phyloP scores from a whole-genome alignment of 306 rosid species.

The Prunus mongolica region DNA sequence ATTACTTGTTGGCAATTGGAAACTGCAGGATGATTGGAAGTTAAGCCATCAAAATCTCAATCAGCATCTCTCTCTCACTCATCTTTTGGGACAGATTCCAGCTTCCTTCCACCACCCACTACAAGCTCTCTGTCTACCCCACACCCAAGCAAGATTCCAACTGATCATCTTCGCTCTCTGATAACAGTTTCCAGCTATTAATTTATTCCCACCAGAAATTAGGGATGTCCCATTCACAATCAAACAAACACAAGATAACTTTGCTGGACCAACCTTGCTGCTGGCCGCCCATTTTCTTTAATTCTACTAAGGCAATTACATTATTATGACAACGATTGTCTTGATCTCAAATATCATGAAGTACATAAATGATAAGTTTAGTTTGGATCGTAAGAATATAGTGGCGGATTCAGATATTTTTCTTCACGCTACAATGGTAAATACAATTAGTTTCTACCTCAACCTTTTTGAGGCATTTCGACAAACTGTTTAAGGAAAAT shows the following conservation, averaged over 20 bases:
- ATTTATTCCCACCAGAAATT: background rate
- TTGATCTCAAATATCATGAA: background rate
- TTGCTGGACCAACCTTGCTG: background rate
- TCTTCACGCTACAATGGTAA: background rate
- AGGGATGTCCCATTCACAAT: background rate
- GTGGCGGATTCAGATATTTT: background rate
- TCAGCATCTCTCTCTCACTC: background rate
- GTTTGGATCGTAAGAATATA: background rate
- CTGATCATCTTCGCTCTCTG: background rate
- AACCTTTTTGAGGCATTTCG: background rate
- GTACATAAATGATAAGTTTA: background rate
- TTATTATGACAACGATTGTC: background rate
- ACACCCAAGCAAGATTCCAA: background rate
- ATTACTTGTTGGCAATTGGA: background rate
- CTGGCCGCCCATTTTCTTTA: background rate
- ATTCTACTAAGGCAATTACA: background rate
- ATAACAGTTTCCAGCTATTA: background rate
- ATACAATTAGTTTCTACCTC: background rate
- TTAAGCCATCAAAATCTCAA: background rate
- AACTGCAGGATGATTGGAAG: background rate
- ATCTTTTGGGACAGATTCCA: background rate
- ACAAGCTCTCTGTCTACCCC: background rate
- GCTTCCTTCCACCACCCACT: slow-evolving; percentile 5
- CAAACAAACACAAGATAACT: background rate
- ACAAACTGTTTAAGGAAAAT: background rate